Conservation (phyloP, 2,329 filamentous ascomycete genomes). For the Microdochium nivale region DNA sequence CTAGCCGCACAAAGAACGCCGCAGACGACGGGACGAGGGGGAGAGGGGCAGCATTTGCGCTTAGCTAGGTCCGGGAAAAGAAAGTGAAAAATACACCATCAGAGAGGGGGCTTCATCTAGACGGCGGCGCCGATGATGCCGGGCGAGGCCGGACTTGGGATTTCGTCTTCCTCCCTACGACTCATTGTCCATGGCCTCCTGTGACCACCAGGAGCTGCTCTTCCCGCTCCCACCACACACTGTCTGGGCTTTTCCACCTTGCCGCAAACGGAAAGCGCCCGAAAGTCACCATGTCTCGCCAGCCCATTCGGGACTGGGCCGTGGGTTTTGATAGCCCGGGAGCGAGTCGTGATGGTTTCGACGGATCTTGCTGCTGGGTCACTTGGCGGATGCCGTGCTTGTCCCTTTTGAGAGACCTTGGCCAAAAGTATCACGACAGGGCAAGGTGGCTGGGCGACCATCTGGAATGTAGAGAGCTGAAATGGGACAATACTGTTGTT, state of each 20-base stretch:
- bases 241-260: not conserved
- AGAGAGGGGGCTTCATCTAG: no score
- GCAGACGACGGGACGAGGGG: not conserved
- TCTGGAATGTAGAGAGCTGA: not conserved
- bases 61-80: not conserved
- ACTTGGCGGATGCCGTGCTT: not conserved
- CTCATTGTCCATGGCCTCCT: no score
- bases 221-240: not conserved
- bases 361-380: not conserved
- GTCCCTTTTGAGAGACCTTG: not conserved
- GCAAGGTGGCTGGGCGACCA: not conserved
- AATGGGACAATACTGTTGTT: not conserved
- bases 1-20: not conserved
- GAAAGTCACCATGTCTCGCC: not conserved
- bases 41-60: not conserved
- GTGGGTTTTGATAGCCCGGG: no score
- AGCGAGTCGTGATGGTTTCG: not conserved
- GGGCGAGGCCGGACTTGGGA: not conserved
- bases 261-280: not conserved
- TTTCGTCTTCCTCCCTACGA: no score
- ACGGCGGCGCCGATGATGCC: not conserved
- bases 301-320: not conserved
- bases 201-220: no score
- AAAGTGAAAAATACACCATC: not conserved
- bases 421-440: not conserved